Conservation (phyloP, 225 moss, liverwort and hornwort genomes). For the Marchantia polymorpha region DNA sequence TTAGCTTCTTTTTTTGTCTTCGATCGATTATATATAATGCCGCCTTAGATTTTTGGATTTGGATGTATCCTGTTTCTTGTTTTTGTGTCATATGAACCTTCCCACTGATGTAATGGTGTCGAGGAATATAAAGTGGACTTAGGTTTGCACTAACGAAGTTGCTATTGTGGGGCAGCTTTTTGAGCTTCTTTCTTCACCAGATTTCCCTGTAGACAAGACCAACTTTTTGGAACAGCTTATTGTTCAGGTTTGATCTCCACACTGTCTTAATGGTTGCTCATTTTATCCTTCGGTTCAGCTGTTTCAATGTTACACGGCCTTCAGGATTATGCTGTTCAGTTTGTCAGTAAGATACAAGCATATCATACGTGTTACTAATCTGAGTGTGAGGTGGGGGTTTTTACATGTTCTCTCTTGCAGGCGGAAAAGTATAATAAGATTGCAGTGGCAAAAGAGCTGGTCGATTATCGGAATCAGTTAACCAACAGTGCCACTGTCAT, state of each 20-base stretch:
- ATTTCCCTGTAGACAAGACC: slow-evolving; percentile 92
- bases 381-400: neutral
- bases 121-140: neutral
- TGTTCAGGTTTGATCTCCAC: slow-evolving; percentile 57
- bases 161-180: slow-evolving; percentile 61
- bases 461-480: slow-evolving; percentile 66
- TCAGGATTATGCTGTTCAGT: neutral
- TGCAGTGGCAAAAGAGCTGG: slow-evolving; percentile 79
- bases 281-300: slow-evolving; percentile 8
- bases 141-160: neutral
- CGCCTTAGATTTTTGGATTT: neutral
- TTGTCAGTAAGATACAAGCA: neutral
- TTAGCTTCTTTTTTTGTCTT: neutral
- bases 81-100: neutral
- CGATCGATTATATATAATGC: neutral
- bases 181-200: slow-evolving; percentile 89
- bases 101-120: neutral
- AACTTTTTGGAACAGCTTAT: slow-evolving; percentile 97
- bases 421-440: slow-evolving; percentile 82
- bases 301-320: neutral
- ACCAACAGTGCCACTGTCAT: slow-evolving; percentile 17
- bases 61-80: neutral
- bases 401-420: slow-evolving; percentile 34
- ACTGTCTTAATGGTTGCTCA: neutral
- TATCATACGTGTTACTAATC: neutral